Conservation (phyloP, 352 stramenopile species). For the Globisporangium cystogenes region DNA sequence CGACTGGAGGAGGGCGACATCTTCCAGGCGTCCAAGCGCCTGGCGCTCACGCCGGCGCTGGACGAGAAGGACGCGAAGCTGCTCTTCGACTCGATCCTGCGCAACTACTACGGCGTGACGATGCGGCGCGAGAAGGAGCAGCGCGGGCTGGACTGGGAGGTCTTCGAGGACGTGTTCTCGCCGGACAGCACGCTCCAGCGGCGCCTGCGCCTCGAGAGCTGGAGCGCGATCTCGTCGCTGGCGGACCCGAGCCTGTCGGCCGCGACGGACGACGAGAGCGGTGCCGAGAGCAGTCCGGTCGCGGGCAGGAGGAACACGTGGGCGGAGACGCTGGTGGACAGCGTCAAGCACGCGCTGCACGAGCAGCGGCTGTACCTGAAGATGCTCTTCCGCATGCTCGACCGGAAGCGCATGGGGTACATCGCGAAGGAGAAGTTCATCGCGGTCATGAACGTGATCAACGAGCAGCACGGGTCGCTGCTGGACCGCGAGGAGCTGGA, state of each 20-base stretch:
- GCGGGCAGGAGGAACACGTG: conserved; percentile 36
- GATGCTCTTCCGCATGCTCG: conserved; percentile 71
- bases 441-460: conserved; percentile 67
- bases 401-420: conserved; percentile 58
- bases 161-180: conserved; percentile 81
- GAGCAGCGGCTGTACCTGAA: conserved; percentile 81
- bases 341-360: conserved; percentile 65
- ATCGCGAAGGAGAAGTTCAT: conserved; percentile 69
- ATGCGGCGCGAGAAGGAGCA: conserved; percentile 29
- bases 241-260: conserved; percentile 5
- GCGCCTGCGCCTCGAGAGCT: conserved; percentile 52
- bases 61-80: conserved; percentile 39
- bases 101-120: conserved; percentile 61
- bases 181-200: conserved; percentile 59
- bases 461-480: conserved; percentile 59
- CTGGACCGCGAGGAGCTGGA: conserved; percentile 57
- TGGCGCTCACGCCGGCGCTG: conserved; percentile 45
- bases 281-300: conserved; percentile 16
- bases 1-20: conserved; percentile 47
- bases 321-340: conserved; percentile 63
- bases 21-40: conserved; percentile 34
- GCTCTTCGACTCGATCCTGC: conserved; percentile 58
- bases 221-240: conserved; percentile 30
- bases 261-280: conserved; percentile 21
- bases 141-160: conserved; percentile 50